Percentiles rank a stretch among this genome's conserved stretches.
Conservation (phyloP, 495 filamentous ascomycete species). For the Annulohypoxylon maeteangense region DNA sequence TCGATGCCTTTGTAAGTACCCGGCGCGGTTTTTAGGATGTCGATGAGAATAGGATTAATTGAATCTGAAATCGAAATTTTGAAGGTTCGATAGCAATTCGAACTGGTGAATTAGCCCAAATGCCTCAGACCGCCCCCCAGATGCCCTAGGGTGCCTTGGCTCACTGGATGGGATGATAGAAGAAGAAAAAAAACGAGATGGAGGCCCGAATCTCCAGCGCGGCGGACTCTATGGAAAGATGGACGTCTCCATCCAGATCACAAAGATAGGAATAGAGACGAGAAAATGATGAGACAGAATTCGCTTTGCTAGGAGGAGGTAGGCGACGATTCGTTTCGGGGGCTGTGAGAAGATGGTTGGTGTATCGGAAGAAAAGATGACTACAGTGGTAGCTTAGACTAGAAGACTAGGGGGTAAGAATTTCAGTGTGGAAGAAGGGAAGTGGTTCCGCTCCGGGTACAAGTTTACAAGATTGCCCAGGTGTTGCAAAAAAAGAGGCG, state of each 20-base stretch:
- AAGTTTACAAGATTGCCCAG: slow-evolving; percentile 13
- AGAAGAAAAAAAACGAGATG: slow-evolving; percentile 38
- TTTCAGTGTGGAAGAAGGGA: slow-evolving; percentile 34
- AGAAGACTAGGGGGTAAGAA: slow-evolving; percentile 24
- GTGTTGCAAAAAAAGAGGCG: slow-evolving; percentile 31
- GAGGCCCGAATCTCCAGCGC: slow-evolving; percentile 54
- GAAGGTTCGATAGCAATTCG: slow-evolving; percentile 41
- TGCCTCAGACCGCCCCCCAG: slow-evolving; percentile 43
- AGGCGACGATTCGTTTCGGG: slow-evolving; percentile 44
- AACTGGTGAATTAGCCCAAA: slow-evolving; percentile 46
- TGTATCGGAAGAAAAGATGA: slow-evolving; percentile 43
- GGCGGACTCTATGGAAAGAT: slow-evolving; percentile 47
- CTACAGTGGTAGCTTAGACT: slow-evolving; percentile 25
- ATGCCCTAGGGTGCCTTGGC: slow-evolving; percentile 11
- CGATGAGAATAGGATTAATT: slow-evolving; percentile 32
- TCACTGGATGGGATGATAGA: slow-evolving; percentile 14
- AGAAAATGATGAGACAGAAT: slow-evolving; percentile 29
- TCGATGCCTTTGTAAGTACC: slow-evolving; percentile 24
- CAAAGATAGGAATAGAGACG: slow-evolving; percentile 40
- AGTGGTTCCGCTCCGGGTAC: slow-evolving; percentile 35
- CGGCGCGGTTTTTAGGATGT: slow-evolving; percentile 24
- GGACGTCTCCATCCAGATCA: slow-evolving; percentile 48
- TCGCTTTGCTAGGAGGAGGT: slow-evolving; percentile 36
- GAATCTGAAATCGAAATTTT: slow-evolving; percentile 29
- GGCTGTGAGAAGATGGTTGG: slow-evolving; percentile 42